Percentiles rank a stretch among this genome's conserved stretches.
phyloP scores from a whole-genome alignment of 2,329 filamentous ascomycete genomes.

The Claviceps spartinae region DNA sequence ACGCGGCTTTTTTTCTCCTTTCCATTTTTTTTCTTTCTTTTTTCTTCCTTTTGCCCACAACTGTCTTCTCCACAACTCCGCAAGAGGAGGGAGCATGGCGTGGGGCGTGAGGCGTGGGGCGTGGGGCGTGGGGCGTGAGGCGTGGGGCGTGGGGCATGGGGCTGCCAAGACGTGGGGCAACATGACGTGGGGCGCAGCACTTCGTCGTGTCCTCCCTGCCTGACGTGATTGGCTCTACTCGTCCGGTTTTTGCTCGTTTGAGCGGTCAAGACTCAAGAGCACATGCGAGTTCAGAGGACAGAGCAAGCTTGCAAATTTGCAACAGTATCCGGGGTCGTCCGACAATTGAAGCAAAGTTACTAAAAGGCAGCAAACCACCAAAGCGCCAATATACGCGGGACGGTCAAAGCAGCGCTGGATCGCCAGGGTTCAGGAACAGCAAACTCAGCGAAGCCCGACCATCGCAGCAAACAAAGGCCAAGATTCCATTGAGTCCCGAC shows the following conservation, averaged over 20 bases:
- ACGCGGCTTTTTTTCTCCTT: conserved; percentile 4
- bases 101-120: not conserved
- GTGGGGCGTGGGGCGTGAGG: not conserved
- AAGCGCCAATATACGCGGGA: too few relatives aligned
- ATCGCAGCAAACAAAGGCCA: too few relatives aligned
- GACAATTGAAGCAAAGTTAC: too few relatives aligned
- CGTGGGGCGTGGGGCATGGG: not conserved
- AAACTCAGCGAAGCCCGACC: too few relatives aligned
- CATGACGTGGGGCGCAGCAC: not conserved
- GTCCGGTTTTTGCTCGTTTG: not conserved
- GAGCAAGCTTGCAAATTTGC: too few relatives aligned
- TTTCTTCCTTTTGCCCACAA: not conserved
- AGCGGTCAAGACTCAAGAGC: not conserved
- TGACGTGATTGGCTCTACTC: not conserved
- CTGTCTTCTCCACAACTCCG: not conserved
- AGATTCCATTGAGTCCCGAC: too few relatives aligned
- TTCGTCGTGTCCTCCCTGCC: not conserved
- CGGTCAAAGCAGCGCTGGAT: too few relatives aligned
- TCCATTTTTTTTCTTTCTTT: not conserved
- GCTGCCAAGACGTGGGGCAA: too few relatives aligned
- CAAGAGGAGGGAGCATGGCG: not conserved
- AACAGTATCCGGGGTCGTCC: too few relatives aligned
- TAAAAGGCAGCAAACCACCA: too few relatives aligned
- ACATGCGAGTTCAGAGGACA: too few relatives aligned
- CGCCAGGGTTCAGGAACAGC: too few relatives aligned